Conservation (phyloP, 2,329 filamentous ascomycete species). For the Sporothrix dimorphospora region DNA sequence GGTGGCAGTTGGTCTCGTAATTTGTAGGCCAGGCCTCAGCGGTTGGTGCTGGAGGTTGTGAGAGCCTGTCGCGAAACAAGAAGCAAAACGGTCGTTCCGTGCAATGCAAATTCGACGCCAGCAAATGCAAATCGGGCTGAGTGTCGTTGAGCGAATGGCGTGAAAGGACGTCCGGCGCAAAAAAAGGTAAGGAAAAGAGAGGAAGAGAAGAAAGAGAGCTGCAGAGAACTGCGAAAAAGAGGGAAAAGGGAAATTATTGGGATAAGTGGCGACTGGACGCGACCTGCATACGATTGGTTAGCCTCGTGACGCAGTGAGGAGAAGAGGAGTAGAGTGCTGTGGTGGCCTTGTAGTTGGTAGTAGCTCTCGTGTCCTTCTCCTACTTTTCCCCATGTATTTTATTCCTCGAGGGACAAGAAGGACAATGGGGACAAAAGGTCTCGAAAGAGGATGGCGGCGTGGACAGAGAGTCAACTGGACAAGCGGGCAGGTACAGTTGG, state of each 20-base stretch:
- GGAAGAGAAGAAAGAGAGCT: not conserved
- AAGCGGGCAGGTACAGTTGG: constrained; percentile 9
- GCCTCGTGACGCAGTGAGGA: constrained; percentile 34
- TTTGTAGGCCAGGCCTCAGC: not conserved
- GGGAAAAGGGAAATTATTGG: constrained; percentile 25
- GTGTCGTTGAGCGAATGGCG: not conserved
- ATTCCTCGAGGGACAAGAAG: constrained; percentile 1
- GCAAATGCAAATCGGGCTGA: constrained; percentile 5
- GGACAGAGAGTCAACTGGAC: not conserved
- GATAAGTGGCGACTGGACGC: constrained; percentile 32
- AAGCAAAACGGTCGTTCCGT: not conserved
- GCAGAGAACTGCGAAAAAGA: constrained; percentile 15
- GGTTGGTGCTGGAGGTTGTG: not conserved
- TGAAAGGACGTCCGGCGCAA: not conserved
- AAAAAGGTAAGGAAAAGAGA: not conserved
- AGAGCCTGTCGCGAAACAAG: not conserved
- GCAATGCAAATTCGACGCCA: not conserved
- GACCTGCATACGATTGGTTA: constrained; percentile 36
- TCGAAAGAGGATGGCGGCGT: constrained; percentile 12
- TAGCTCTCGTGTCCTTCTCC: not conserved
- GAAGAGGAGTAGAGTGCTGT: not conserved
- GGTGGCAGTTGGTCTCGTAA: constrained; percentile 7
- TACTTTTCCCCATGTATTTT: not conserved
- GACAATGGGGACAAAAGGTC: not conserved
- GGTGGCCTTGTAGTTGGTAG: constrained; percentile 18